Base-by-base conservation (phyloP, 257 asterid genomes). In the Paulownia fortunei region DNA sequence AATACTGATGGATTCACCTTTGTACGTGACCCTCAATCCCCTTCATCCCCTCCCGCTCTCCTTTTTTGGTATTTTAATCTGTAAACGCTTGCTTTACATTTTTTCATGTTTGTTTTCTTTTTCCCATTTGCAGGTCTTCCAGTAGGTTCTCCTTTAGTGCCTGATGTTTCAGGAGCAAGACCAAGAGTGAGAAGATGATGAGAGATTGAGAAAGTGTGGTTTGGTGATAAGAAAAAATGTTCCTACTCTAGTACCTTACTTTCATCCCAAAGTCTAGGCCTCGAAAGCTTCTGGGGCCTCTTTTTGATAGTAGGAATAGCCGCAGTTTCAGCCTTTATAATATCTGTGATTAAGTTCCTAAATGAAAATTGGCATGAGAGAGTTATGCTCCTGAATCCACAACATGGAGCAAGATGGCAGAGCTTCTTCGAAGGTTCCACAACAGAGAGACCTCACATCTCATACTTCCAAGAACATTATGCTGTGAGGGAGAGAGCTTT, bases 241-340 rank as follows among this genome's bases (percentile, higher is more conserved):
- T 21, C 47, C 21, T 67, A 77, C 15, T 71, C 80, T 11, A 39
- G 42, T n/a, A 7, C 18, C 49, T 19, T 24, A 21, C 7, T 49
- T 24, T 73, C 82, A 10, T 54, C 68, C 68, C 16, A 69, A 26
- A 82, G 81, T 77, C 81, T 80, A 24, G 18, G 82, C 12, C 74
- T 84, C 0, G 85, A 62, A 60, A 76, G 81, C 47, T 90, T 90
- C 30, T 81, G 83, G 83, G 92, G 90, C 3, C 89, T 86, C n/a
- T 90, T 88, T 36, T 66, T 85, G 21, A 72, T 86, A 0, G 65
- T 79, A 12, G 87, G 74, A 32, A 46, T 84, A 9, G 80, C 83
- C 8, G 82, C 73, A 26, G 9, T 51, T 32, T 24, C 46, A 36
- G 84, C 86, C 56, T 51, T 89, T 15, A 10, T 63, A 18, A 55